Base-by-base conservation (phyloP, 1,139 yeast species). In the Protomyces inundatus region DNA sequence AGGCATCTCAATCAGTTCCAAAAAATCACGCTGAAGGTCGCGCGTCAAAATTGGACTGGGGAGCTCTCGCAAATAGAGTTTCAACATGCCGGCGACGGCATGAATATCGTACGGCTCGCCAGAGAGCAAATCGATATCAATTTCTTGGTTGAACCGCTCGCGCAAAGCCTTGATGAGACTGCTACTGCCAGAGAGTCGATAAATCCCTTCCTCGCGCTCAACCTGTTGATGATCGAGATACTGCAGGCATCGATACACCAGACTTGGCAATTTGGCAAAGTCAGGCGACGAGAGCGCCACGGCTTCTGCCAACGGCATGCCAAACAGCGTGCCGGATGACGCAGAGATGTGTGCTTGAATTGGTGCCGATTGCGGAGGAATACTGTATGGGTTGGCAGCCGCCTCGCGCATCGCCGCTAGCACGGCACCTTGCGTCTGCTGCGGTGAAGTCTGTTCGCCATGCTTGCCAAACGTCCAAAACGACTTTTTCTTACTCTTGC, bases 101-200 rank as follows among this genome's bases (percentile, higher is more conserved):
- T 90, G 90, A 23, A 69, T 66, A 45, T 78, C 70, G 53, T 64
- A 70, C 12, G 37, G 39, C 33, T 57, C 66, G 72, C 71, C 53
- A 70, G 75, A 71, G 45, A 80, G 76, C 65, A 93, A 77, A 71
- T 90, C 90, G 61, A 89, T 77, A 73, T 91, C 98, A 68, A 81
- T 82, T 14, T 82, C 79, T 16, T 46, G 67, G 53, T 77, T 75
- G 67, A 90, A 93, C 57, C 78, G 79, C 51, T 85, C 89, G 70
- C 88, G 89, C 55, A 93, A 79, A 50, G 80, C 82, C 65, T 88
- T 82, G 34, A 93, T 89, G 56, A 86, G 81, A 0, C 91, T 82
- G 63, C 93, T 88, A 40, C 96, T 88, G 1, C 98, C 98, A 74
- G 95, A 89, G 65, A 91, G 78, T 68, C 98, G 80, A 77, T 93